Base-by-base conservation (phyloP, 2,329 filamentous ascomycete genomes). In the Neofusicoccum laricinum region DNA sequence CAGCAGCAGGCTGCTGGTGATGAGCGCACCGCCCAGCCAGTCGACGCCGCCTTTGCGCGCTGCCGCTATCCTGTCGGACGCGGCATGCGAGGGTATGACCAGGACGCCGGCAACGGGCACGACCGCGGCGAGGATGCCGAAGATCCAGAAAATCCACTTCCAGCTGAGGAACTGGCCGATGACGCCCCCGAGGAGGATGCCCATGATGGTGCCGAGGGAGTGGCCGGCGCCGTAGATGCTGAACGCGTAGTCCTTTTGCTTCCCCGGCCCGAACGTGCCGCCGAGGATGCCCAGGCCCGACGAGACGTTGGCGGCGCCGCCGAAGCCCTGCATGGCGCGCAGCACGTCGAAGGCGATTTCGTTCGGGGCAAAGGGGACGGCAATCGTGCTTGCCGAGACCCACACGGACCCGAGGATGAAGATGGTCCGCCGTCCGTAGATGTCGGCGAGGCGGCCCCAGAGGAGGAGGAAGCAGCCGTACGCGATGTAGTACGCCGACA, bases 261-360 rank as follows among this genome's bases (percentile, higher is more conserved):
- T 87, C 0, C 88, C 87, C 0, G 88, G 87, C 1, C 85, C 84
- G 63, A 91, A 91, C 0, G 86, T 90, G 1, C 85, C 84, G 0
- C 88, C 88, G 2, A 91, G 74, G 43, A 91, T 90, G 0, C 89
- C 89, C 70, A 91, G 86, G 0, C 88, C 89, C 0, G 88, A 90
- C 0, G 89, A 88, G 0, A 90, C 86, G 70, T 89, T 90, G 15
- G 88, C 87, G 1, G 89, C 88, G 30, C 86, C 86, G 1, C 88
- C 88, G 11, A 91, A 73, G 1, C 89, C 89, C 67, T 90, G 88
- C 7, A 91, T 77, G 0, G 84, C 89, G 2, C 89, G 81, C 68
- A 91, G 85, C 1, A 90, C 64, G 71, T 90, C 83, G 71, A 91
- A 90, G 5, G 82, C 85, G 65, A 91, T 87, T 73, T 91, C 89